These are phyloP conservation scores for Inga leiocalycina DNA, from an alignment of 306 rosid species.

Conservation along the genomic window DNA sequence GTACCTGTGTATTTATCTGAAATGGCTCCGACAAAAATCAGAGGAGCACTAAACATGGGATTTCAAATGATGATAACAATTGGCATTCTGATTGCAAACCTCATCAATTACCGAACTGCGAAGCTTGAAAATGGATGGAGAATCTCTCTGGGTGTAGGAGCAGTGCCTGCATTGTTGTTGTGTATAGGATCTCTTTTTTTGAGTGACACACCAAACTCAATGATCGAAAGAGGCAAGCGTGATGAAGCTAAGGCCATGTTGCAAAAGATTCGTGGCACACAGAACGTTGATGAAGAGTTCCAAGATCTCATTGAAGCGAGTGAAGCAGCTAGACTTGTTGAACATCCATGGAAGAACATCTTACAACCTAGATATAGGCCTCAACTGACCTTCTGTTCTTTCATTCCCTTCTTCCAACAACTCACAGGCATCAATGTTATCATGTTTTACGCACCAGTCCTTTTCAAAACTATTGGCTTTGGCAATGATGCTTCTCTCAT, in stretches of 20 bases:
- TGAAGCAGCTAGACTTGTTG: not conserved
- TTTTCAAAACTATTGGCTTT: not conserved
- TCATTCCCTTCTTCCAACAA: conserved; percentile 18
- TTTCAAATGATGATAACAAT: conserved; percentile 13
- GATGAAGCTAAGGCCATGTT: not conserved
- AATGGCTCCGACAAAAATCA: not conserved
- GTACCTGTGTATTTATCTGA: conserved; percentile 8
- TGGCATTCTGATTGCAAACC: conserved; percentile 2
- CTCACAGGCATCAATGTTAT: conserved; percentile 5
- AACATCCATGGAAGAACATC: conserved; percentile 14
- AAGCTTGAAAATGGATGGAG: conserved; percentile 10
- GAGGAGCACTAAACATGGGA: conserved; percentile 20
- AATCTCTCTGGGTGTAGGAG: conserved; percentile 5
- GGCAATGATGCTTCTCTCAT: not conserved
- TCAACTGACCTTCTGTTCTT: not conserved
- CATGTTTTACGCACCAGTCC: not conserved
- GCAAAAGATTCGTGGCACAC: not conserved
- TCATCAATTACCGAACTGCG: not conserved
- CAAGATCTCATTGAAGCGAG: not conserved
- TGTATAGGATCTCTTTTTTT: not conserved
- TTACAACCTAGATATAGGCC: conserved; percentile 3
- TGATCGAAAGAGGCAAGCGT: conserved; percentile 2
- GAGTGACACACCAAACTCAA: conserved; percentile 10
- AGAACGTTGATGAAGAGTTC: conserved; percentile 1
- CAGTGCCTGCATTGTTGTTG: conserved; percentile 10